These are phyloP conservation scores for Eruca vesicaria DNA, from an alignment of 441 rosid genomes.

Conservation along the genomic window DNA sequence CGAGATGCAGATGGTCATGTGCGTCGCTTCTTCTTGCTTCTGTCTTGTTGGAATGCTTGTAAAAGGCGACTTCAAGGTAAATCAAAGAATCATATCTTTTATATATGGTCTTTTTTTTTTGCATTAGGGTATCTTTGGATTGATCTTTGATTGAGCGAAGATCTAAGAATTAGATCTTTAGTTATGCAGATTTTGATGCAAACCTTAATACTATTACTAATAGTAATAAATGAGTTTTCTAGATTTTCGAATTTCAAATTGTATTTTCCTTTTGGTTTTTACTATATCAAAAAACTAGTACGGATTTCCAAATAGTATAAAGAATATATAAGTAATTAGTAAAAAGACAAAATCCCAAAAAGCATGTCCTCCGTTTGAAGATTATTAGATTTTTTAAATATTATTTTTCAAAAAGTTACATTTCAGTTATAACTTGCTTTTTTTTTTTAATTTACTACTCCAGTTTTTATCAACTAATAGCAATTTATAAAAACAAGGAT, in stretches of 20 bases:
- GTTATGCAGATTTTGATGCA: background rate
- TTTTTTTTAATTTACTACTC: too few species aligned
- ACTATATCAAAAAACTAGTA: background rate
- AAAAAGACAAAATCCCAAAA: too few species aligned
- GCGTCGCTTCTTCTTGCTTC: conserved; percentile 1
- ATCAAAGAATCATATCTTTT: background rate
- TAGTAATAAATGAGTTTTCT: background rate
- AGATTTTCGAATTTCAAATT: background rate
- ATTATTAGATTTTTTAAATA: too few species aligned
- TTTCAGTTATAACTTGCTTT: too few species aligned
- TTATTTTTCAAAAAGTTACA: too few species aligned
- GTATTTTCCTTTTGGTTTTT: background rate
- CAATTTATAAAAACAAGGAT: too few species aligned
- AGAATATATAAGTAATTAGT: background rate
- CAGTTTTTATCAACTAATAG: too few species aligned
- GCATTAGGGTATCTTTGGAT: too few species aligned
- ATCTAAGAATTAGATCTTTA: background rate
- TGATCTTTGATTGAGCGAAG: background rate
- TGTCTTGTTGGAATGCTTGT: conserved; percentile 49
- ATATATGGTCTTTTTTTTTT: background rate
- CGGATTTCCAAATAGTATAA: background rate
- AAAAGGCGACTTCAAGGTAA: conserved; percentile 55
- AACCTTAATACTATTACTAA: too few species aligned
- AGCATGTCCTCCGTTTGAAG: too few species aligned
- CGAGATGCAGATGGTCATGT: conserved; percentile 61